These are phyloP conservation scores for Gomphus bonarii DNA, from an alignment of 1,284 basidiomycete genomes.

Conservation along the genomic window DNA sequence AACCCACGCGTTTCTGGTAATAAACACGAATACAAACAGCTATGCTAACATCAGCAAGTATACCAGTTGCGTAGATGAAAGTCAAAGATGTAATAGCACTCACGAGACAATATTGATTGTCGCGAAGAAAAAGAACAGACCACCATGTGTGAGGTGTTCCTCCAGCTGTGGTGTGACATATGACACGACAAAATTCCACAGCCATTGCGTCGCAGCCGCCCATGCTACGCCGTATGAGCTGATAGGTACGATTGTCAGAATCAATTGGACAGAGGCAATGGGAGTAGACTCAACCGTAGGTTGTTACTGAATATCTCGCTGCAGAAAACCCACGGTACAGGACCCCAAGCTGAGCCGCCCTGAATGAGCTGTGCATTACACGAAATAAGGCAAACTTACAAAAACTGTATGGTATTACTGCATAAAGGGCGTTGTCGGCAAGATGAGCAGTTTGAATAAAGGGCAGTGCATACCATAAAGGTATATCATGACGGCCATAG, in stretches of 20 bases:
- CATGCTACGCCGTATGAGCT: constrained; percentile 9
- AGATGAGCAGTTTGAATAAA: background rate
- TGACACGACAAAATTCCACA: constrained; percentile 10
- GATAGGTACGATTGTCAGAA: background rate
- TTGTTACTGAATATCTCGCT: constrained; percentile 11
- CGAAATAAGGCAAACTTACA: background rate
- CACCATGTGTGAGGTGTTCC: background rate
- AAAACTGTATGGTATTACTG: constrained; percentile 10
- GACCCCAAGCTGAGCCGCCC: constrained; percentile 5
- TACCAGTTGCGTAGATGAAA: background rate
- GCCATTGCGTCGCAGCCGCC: constrained; percentile 10
- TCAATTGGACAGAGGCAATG: background rate
- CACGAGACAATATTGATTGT: constrained; percentile 6
- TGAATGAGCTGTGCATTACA: background rate
- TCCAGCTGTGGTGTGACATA: constrained; percentile 8
- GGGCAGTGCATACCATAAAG: constrained; percentile 1
- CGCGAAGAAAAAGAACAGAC: constrained; percentile 9
- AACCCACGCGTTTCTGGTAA: constrained; percentile 7
- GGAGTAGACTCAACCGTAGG: background rate
- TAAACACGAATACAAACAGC: constrained; percentile 3
- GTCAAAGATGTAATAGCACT: background rate
- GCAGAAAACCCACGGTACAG: constrained; percentile 10
- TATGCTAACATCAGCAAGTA: background rate
- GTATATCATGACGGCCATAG: constrained; percentile 10
- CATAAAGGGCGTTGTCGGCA: background rate